Percentiles rank a stretch among this genome's conserved stretches.
phyloP scores from a whole-genome alignment of 108 stramenopile species.

The Schizochytrium sp. region DNA sequence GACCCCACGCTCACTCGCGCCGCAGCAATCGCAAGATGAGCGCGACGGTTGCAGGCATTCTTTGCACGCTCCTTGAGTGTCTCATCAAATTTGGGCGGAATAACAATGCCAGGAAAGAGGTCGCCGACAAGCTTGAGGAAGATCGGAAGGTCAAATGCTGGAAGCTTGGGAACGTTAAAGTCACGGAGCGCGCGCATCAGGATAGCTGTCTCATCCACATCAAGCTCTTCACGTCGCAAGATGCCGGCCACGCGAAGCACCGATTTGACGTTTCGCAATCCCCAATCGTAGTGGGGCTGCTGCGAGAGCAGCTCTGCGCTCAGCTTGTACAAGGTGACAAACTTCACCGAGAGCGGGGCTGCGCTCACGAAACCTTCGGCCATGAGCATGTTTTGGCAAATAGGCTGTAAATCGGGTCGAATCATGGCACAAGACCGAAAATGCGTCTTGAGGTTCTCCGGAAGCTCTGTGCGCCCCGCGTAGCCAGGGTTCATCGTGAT shows the following conservation, averaged over 20 bases:
- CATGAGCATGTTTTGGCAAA: conserved; percentile 55
- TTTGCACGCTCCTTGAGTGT: neutral
- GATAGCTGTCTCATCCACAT: conserved; percentile 46
- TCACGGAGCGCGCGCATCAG: conserved; percentile 55
- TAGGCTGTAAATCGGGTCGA: conserved; percentile 41
- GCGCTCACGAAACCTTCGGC: conserved; percentile 55
- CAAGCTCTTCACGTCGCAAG: conserved; percentile 46
- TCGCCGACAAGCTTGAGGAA: conserved; percentile 48
- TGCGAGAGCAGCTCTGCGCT: conserved; percentile 34
- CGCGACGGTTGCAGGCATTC: neutral
- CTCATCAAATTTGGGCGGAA: conserved; percentile 43
- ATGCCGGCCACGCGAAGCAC: conserved; percentile 56
- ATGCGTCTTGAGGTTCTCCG: conserved; percentile 40
- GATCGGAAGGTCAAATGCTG: conserved; percentile 40
- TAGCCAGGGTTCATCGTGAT: conserved; percentile 56
- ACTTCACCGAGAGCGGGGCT: conserved; percentile 31
- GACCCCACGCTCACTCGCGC: neutral
- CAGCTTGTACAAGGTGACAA: conserved; percentile 42
- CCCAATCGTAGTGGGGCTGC: conserved; percentile 60
- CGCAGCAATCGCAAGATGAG: neutral
- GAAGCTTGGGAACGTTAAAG: conserved; percentile 52
- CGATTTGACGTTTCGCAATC: conserved; percentile 56
- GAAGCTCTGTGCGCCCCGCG: conserved; percentile 41
- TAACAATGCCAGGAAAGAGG: conserved; percentile 43
- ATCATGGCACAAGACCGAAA: conserved; percentile 49